These are phyloP conservation scores for Candida xyloterini DNA, from an alignment of 805 yeast species.

Conservation along the genomic window DNA sequence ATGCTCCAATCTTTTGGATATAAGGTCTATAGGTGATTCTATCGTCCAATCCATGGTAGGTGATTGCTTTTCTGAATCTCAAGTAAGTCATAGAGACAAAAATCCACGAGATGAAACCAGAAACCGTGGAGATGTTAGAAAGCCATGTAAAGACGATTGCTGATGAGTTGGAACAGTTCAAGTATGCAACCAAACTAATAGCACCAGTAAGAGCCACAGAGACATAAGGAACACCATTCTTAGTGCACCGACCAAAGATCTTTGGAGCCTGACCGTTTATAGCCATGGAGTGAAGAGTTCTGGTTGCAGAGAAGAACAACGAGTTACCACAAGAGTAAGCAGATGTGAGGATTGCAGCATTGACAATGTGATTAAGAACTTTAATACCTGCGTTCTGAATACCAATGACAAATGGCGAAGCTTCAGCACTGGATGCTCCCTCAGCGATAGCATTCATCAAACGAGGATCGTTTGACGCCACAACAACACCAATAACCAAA, in stretches of 20 bases:
- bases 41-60: conserved; percentile 46
- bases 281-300: conserved; percentile 73
- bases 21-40: conserved; percentile 57
- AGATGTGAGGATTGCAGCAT: conserved; percentile 59
- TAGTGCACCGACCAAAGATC: conserved; percentile 58
- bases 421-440: conserved; percentile 60
- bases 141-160: conserved; percentile 65
- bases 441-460: conserved; percentile 44
- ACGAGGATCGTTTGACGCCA: conserved; percentile 38
- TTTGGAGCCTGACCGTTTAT: conserved; percentile 72
- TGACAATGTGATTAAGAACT: conserved; percentile 73
- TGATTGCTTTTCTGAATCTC: conserved; percentile 64
- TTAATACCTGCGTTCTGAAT: conserved; percentile 63
- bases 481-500: conserved; percentile 50
- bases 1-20: conserved; percentile 58
- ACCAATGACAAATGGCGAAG: conserved; percentile 87
- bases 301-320: conserved; percentile 67
- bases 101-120: conserved; percentile 68
- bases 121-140: conserved; percentile 60
- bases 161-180: conserved; percentile 60
- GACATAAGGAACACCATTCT: conserved; percentile 63
- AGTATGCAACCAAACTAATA: conserved; percentile 56
- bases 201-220: conserved; percentile 50
- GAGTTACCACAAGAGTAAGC: conserved; percentile 71
- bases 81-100: conserved; percentile 51